phyloP scores from a whole-genome alignment of 257 asterid species.

The Henckelia pumila region DNA sequence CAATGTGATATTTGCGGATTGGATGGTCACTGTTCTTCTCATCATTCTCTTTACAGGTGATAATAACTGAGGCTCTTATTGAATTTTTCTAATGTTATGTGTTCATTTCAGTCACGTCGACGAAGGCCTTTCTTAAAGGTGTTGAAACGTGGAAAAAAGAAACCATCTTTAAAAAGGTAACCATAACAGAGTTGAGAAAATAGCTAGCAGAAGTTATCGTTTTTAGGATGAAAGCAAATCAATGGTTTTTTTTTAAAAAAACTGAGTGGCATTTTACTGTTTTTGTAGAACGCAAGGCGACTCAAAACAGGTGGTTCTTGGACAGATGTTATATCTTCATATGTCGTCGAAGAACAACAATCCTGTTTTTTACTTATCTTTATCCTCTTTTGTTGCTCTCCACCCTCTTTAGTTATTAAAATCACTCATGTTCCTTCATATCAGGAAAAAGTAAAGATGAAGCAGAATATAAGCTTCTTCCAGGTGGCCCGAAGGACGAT shows the following conservation, averaged over 20 bases:
- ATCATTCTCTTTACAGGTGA: conserved; percentile 81
- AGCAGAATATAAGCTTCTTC: conserved; percentile 74
- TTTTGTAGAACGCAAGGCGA: conserved; percentile 58
- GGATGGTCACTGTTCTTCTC: conserved; percentile 97
- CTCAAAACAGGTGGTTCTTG: conserved; percentile 50
- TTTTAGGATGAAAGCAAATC: too few species aligned
- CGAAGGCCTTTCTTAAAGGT: conserved; percentile 85
- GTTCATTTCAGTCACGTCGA: conserved; percentile 65
- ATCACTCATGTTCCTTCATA: too few species aligned
- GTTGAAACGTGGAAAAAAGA: conserved; percentile 91
- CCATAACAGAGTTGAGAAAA: neutral
- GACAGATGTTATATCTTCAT: conserved; percentile 12
- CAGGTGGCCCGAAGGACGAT: conserved; percentile 57
- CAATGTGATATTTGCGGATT: conserved; percentile 87
- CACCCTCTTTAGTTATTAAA: conserved; percentile 1
- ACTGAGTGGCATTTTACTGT: conserved; percentile 19
- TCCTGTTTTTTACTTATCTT: neutral
- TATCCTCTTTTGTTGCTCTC: conserved; percentile 2
- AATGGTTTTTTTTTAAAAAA: too few species aligned
- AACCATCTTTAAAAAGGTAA: conserved; percentile 74
- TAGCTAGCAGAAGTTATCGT: too few species aligned
- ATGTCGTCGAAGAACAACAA: conserved; percentile 11
- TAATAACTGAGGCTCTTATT: too few species aligned
- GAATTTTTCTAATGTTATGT: neutral
- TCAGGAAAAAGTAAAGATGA: conserved; percentile 54